Evolutionary conservation across 371 early-diverging fungal species (phyloP).

Genomic region (Mortierella sp.): DNA sequence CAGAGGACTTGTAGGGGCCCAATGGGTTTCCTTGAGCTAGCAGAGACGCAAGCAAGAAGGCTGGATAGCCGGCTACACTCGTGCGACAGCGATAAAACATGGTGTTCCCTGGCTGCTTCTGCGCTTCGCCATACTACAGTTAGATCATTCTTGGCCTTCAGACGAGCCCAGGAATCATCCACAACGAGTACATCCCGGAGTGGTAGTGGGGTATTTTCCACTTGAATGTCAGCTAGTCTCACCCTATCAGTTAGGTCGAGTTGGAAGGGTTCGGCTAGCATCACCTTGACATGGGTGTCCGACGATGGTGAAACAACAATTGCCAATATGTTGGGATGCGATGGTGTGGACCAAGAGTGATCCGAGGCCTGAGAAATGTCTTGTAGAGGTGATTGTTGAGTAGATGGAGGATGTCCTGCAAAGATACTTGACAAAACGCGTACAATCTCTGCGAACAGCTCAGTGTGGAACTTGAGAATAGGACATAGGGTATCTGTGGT

Average conservation of each 20-base stretch:
- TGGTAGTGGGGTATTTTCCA: conserved; percentile 1
- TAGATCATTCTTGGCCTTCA: conserved; percentile 1
- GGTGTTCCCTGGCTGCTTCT: conserved; percentile 6
- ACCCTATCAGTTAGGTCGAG: conserved; percentile 32
- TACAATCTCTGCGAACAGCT: conserved; percentile 35
- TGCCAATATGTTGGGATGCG: conserved; percentile 7
- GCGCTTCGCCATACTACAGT: not conserved
- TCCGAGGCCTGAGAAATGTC: too few species aligned
- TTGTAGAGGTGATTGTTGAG: not conserved
- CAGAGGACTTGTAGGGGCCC: conserved; percentile 19
- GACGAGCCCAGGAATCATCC: conserved; percentile 35
- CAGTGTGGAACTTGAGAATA: conserved; percentile 36
- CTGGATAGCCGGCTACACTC: conserved; percentile 19
- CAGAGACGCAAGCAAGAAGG: conserved; percentile 7
- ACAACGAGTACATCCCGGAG: conserved; percentile 7
- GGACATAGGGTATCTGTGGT: conserved; percentile 30
- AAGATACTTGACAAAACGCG: conserved; percentile 19
- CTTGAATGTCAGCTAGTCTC: conserved; percentile 22
- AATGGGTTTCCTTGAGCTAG: not conserved
- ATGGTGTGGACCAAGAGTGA: not conserved
- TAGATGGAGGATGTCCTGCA: too few species aligned
- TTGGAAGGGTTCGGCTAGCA: conserved; percentile 32
- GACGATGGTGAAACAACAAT: conserved; percentile 28
- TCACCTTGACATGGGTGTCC: conserved; percentile 7
- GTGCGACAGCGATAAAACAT: conserved; percentile 3